Evolutionary conservation across 768 basidiomycete genomes (phyloP).

Genomic region (Podaxis pistillaris): DNA sequence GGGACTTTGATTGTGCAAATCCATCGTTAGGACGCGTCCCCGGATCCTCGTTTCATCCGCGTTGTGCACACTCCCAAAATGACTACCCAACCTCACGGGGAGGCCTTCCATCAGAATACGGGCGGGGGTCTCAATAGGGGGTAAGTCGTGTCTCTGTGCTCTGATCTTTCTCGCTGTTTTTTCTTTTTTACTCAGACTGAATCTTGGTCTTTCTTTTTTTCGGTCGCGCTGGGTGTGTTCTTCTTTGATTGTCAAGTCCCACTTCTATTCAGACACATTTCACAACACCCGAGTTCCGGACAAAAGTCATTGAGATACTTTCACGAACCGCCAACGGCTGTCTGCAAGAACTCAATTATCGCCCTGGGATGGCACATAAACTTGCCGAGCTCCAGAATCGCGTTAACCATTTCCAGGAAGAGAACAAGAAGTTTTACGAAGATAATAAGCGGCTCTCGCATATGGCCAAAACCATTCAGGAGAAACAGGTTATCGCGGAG

Average conservation of each 20-base stretch:
- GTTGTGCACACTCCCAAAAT: not conserved
- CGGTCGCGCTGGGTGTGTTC: not conserved
- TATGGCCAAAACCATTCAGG: conserved; percentile 21
- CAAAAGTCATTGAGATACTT: conserved; percentile 42
- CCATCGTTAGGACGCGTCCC: not conserved
- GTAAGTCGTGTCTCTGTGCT: not conserved
- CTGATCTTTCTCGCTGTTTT: not conserved
- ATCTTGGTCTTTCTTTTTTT: not conserved
- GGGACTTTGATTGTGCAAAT: not conserved
- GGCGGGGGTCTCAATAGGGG: not conserved
- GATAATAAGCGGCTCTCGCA: conserved; percentile 35
- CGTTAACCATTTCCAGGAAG: conserved; percentile 30
- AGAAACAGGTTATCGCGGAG: conserved; percentile 18
- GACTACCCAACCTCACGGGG: not conserved
- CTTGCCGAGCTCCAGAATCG: conserved; percentile 33
- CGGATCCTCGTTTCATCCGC: not conserved
- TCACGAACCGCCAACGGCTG: conserved; percentile 44
- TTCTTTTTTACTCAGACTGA: not conserved
- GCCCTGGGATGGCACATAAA: conserved; percentile 37
- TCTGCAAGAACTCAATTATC: conserved; percentile 46
- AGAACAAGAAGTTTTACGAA: conserved; percentile 38
- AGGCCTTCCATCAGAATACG: not conserved
- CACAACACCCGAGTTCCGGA: conserved; percentile 20
- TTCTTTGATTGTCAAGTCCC: not conserved
- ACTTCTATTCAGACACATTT: not conserved